Conservation (phyloP, 768 basidiomycete genomes). For the Dentipellis sp. region DNA sequence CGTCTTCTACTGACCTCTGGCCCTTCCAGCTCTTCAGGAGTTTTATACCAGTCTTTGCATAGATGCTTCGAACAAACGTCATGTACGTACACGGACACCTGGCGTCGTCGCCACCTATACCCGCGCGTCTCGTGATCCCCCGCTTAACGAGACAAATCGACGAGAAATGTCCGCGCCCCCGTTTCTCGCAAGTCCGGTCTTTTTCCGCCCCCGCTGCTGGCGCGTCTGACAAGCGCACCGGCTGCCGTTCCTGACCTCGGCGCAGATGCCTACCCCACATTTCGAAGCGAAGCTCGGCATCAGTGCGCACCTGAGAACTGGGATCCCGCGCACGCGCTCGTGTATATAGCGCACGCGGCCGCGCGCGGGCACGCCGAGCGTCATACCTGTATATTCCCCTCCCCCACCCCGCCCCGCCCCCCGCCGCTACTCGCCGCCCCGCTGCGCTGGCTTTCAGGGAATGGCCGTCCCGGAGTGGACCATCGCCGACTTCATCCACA, state of each 20-base stretch:
- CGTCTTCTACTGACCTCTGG: no score
- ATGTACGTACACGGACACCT: no score
- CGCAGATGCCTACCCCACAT: background rate
- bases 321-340: background rate
- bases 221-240: background rate
- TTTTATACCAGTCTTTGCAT: no score
- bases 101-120: no score
- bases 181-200: background rate
- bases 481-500: slow-evolving; percentile 49
- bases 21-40: no score
- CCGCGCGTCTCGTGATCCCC: no score
- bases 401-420: background rate
- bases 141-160: background rate
- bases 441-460: background rate
- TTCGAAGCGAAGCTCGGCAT: background rate
- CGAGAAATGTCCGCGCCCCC: background rate
- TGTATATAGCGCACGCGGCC: background rate
- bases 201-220: background rate
- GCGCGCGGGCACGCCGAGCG: background rate
- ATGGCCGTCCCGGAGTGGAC: slow-evolving; percentile 38
- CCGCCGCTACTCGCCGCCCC: background rate
- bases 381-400: background rate
- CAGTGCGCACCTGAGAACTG: background rate
- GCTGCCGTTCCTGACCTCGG: background rate
- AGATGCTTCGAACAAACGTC: no score